phyloP scores from a whole-genome alignment of 108 stramenopile species.

The Phaeodactylum tricornutum region DNA sequence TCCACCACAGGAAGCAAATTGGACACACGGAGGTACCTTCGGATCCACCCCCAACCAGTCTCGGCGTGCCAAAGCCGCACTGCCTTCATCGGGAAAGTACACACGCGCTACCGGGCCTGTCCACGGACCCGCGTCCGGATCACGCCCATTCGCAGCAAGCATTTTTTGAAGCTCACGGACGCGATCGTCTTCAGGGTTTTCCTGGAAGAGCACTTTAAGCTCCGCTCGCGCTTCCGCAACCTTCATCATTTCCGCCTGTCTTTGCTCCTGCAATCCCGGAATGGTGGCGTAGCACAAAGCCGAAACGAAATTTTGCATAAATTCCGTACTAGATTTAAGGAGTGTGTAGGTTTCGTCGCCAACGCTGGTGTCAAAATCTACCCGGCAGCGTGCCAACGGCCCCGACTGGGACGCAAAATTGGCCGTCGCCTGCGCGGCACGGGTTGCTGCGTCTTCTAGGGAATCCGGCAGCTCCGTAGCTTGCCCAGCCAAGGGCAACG shows the following conservation, averaged over 20 bases:
- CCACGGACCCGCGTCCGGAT: slow-evolving; percentile 19
- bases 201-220: slow-evolving; percentile 28
- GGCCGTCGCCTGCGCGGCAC: slow-evolving; percentile 49
- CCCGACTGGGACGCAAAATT: slow-evolving; percentile 23
- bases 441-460: slow-evolving; percentile 52
- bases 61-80: slow-evolving; percentile 78
- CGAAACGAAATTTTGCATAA: slow-evolving; percentile 76
- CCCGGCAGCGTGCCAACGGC: slow-evolving; percentile 50
- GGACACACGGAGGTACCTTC: slow-evolving; percentile 60
- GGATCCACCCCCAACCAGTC: slow-evolving; percentile 58
- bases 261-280: slow-evolving; percentile 45
- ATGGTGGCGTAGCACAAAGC: slow-evolving; percentile 54
- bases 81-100: slow-evolving; percentile 91
- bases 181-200: slow-evolving; percentile 9
- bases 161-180: slow-evolving; percentile 29
- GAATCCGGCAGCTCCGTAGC: slow-evolving; percentile 78
- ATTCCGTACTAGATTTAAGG: slow-evolving; percentile 75
- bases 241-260: slow-evolving; percentile 44
- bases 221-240: slow-evolving; percentile 48
- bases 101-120: slow-evolving; percentile 54
- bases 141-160: slow-evolving; percentile 36
- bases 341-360: slow-evolving; percentile 90
- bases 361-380: slow-evolving; percentile 88
- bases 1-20: slow-evolving; percentile 60
- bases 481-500: background rate